Evolutionary conservation across 2,329 filamentous ascomycete species (phyloP).

Genomic region (Penicillium sp.): DNA sequence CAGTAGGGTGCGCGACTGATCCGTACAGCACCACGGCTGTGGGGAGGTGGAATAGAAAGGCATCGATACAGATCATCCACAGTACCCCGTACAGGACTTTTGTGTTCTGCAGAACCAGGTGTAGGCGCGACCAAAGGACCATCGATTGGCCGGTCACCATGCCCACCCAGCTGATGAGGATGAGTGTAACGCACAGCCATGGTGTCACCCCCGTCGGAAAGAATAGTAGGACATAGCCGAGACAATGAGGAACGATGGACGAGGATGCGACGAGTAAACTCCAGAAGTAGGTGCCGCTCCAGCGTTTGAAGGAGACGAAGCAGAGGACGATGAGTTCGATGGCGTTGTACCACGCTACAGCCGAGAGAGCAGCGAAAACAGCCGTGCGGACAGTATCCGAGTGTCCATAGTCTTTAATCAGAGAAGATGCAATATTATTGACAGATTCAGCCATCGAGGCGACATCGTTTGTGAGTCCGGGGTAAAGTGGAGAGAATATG

Average conservation of each 20-base stretch:
- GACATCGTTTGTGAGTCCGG: constrained; percentile 15
- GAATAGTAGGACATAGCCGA: constrained; percentile 48
- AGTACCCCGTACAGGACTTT: constrained; percentile 39
- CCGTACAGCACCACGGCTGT: constrained; percentile 44
- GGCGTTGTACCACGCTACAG: constrained; percentile 27
- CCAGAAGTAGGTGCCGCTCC: constrained; percentile 51
- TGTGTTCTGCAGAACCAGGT: constrained; percentile 43
- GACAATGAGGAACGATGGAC: constrained; percentile 42
- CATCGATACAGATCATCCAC: constrained; percentile 48
- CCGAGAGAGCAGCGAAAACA: constrained; percentile 23
- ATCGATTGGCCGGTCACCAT: constrained; percentile 50
- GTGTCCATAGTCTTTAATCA: constrained; percentile 3
- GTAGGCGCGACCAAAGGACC: constrained; percentile 50
- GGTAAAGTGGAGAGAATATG: background rate
- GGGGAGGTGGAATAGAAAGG: constrained; percentile 43
- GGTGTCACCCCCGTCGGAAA: constrained; percentile 34
- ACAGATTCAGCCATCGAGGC: constrained; percentile 16
- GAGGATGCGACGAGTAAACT: constrained; percentile 44
- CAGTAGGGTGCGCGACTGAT: constrained; percentile 21
- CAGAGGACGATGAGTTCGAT: constrained; percentile 39
- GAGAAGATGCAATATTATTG: constrained; percentile 3
- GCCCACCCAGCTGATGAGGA: constrained; percentile 42
- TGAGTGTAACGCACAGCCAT: constrained; percentile 39
- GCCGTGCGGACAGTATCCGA: constrained; percentile 6
- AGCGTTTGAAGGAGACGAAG: constrained; percentile 47